phyloP scores from a whole-genome alignment of 805 yeast genomes.

The Starmerella sp. region DNA sequence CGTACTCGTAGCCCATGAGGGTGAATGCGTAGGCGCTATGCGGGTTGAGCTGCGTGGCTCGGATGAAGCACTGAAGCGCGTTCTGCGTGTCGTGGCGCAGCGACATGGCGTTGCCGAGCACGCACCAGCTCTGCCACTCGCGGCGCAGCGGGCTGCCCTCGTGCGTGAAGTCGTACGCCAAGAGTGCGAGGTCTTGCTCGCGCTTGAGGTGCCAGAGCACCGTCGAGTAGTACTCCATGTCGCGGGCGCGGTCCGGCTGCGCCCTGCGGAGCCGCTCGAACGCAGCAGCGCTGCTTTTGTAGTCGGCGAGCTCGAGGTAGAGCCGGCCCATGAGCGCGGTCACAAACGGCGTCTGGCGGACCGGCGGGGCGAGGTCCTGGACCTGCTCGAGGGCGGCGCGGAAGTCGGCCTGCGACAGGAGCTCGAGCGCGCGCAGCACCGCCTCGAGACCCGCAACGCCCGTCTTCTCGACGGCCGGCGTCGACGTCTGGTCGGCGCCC shows the following conservation, averaged over 20 bases:
- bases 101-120: constrained; percentile 80
- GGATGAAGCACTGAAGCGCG: constrained; percentile 75
- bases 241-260: constrained; percentile 70
- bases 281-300: constrained; percentile 57
- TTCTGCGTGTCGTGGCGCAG: constrained; percentile 75
- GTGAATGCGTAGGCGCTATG: constrained; percentile 81
- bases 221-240: constrained; percentile 87
- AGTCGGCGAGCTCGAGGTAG: constrained; percentile 79
- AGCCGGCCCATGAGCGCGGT: constrained; percentile 66
- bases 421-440: constrained; percentile 9
- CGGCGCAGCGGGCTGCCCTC: constrained; percentile 45
- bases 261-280: constrained; percentile 51
- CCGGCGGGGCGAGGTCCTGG: constrained; percentile 50
- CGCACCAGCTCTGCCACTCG: constrained; percentile 85
- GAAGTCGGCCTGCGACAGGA: constrained; percentile 47
- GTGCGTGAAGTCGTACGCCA: constrained; percentile 58
- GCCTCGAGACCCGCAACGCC: constrained; percentile 11
- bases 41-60: constrained; percentile 59
- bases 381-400: constrained; percentile 64
- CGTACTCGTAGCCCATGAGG: constrained; percentile 83
- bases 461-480: neutral
- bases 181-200: constrained; percentile 63
- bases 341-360: constrained; percentile 73
- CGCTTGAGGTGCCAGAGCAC: constrained; percentile 84
- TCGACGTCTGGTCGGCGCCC: neutral